Conservation (phyloP, 2,329 filamentous ascomycete genomes). For the Nothopassalora personata region DNA sequence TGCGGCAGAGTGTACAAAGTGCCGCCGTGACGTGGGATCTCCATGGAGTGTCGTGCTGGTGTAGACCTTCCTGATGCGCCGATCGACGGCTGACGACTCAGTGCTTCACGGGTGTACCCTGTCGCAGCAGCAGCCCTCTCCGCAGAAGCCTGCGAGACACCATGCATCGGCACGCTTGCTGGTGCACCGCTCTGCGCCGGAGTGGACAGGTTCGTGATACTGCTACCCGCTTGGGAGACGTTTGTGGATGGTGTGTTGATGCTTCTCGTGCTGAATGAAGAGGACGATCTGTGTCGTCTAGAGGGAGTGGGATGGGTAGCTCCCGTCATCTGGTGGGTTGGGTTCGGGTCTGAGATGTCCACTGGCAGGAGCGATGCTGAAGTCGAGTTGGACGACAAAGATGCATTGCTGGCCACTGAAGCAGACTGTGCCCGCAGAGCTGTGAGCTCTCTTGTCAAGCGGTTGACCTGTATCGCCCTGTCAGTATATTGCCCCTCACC, state of each 20-base stretch:
- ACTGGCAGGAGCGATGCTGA: slow-evolving; percentile 38
- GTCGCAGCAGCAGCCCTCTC: slow-evolving; percentile 32
- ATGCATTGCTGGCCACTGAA: slow-evolving; percentile 55
- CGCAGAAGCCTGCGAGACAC: slow-evolving; percentile 32
- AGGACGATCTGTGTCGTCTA: slow-evolving; percentile 44
- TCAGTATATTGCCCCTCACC: not conserved
- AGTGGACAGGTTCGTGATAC: slow-evolving; percentile 13
- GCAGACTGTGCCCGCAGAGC: slow-evolving; percentile 66
- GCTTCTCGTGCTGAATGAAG: slow-evolving; percentile 27
- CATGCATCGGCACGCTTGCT: slow-evolving; percentile 17
- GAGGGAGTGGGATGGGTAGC: slow-evolving; percentile 50
- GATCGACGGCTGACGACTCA: slow-evolving; percentile 32
- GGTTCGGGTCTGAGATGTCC: slow-evolving; percentile 45
- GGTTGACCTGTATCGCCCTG: slow-evolving; percentile 65
- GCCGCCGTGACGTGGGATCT: slow-evolving; percentile 19
- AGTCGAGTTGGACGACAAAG: slow-evolving; percentile 50
- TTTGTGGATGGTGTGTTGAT: slow-evolving; percentile 25
- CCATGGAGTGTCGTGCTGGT: slow-evolving; percentile 30
- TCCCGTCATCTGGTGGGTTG: slow-evolving; percentile 41
- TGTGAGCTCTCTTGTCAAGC: slow-evolving; percentile 81
- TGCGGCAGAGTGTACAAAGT: slow-evolving; percentile 28
- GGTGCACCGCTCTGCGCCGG: slow-evolving; percentile 22
- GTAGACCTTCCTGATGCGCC: slow-evolving; percentile 32
- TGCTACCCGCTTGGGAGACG: slow-evolving; percentile 11
- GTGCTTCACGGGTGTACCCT: slow-evolving; percentile 11